Percentiles rank a stretch among this genome's conserved stretches.
phyloP scores from a whole-genome alignment of 192 early-diverging fungal genomes.

The Lunasporangiospora selenospora region DNA sequence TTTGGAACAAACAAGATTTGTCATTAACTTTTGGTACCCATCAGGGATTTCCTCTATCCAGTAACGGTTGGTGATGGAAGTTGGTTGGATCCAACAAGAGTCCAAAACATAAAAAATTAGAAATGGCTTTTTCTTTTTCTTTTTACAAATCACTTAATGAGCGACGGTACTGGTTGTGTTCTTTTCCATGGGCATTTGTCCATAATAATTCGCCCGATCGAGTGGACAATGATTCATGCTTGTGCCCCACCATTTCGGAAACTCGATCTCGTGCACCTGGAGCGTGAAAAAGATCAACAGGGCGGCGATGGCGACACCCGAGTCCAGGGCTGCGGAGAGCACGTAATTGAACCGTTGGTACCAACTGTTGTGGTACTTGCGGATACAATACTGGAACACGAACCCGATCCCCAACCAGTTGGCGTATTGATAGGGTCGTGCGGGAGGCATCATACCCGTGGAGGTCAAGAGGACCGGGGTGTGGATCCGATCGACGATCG shows the following conservation, averaged over 20 bases:
- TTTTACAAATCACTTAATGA: too few relatives aligned
- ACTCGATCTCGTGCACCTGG: constrained; percentile 40
- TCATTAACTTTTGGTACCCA: too few relatives aligned
- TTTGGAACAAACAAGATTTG: too few relatives aligned
- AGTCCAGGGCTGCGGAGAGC: constrained; percentile 68
- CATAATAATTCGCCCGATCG: constrained; percentile 46
- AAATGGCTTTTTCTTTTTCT: too few relatives aligned
- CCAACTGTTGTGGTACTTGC: constrained; percentile 54
- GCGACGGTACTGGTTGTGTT: too few relatives aligned
- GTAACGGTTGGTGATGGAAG: too few relatives aligned
- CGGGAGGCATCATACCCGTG: constrained; percentile 63
- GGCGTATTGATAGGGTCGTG: constrained; percentile 56
- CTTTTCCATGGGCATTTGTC: constrained; percentile 17
- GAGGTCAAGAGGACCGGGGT: constrained; percentile 61
- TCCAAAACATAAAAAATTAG: too few relatives aligned
- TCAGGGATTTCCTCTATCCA: too few relatives aligned
- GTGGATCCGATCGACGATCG: constrained; percentile 51
- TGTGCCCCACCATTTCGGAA: constrained; percentile 60
- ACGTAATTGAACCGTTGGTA: constrained; percentile 75
- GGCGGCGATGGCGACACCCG: constrained; percentile 55
- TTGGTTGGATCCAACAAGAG: too few relatives aligned
- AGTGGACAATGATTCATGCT: constrained; percentile 54
- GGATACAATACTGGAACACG: constrained; percentile 59
- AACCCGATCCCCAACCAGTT: constrained; percentile 55
- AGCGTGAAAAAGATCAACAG: constrained; percentile 54